A percentile compares a stretch with the other conserved stretches of the same genome.
Evolutionary conservation across 768 basidiomycete species (phyloP).

Genomic region (Kwoniella mangroviensis): DNA sequence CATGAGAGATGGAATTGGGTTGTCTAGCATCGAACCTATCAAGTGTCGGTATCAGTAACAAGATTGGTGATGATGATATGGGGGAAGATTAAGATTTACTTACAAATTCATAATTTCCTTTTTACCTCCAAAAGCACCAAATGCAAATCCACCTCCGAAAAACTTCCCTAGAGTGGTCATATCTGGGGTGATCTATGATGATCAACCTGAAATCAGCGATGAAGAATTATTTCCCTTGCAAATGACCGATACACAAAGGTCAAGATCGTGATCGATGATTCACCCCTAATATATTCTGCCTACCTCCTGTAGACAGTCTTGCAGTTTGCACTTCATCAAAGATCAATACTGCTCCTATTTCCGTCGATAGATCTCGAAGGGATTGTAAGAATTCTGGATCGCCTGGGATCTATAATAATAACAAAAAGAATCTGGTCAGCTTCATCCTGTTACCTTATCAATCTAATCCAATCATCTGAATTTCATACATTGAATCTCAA

Average conservation of each 20-base stretch:
- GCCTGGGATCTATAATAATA: constrained; percentile 26
- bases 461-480: too few relatives aligned
- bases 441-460: too few relatives aligned
- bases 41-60: neutral
- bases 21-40: constrained; percentile 31
- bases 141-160: constrained; percentile 37
- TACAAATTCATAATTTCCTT: constrained; percentile 17
- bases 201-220: neutral
- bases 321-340: constrained; percentile 40
- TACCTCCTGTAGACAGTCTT: constrained; percentile 19
- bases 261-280: too few relatives aligned
- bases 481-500: too few relatives aligned
- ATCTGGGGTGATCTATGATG: constrained; percentile 20
- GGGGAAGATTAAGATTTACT: neutral
- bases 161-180: constrained; percentile 37
- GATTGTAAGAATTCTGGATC: constrained; percentile 22
- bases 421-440: too few relatives aligned
- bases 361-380: constrained; percentile 15
- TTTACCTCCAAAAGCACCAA: constrained; percentile 35
- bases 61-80: too few relatives aligned
- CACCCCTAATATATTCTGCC: constrained; percentile 19
- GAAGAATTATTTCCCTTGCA: neutral
- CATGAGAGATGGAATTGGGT: constrained; percentile 24
- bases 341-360: constrained; percentile 29
- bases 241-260: too few relatives aligned